These are phyloP conservation scores for Globisporangium cylindrosporum DNA, from an alignment of 352 stramenopile genomes.

Conservation along the genomic window DNA sequence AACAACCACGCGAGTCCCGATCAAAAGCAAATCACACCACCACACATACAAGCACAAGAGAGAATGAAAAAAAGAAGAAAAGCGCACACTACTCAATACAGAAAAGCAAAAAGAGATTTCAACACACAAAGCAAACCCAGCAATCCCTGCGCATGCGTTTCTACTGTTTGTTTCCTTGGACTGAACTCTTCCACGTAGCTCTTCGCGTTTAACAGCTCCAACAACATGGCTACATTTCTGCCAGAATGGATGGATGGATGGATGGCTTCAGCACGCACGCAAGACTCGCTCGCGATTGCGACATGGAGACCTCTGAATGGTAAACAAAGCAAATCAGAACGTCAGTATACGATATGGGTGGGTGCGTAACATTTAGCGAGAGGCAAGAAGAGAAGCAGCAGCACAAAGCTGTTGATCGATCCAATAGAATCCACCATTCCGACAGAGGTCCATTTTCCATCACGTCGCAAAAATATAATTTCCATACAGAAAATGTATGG, in stretches of 20 bases:
- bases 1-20: not conserved
- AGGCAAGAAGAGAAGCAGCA: not conserved
- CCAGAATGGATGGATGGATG: not conserved
- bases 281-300: not conserved
- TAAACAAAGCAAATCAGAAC: not conserved
- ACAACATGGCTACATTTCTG: not conserved
- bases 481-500: not conserved
- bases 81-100: constrained; percentile 15
- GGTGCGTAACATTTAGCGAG: not conserved
- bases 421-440: not conserved
- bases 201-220: constrained; percentile 8
- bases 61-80: not conserved
- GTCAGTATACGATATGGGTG: not conserved
- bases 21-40: not conserved
- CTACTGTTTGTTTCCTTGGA: not conserved
- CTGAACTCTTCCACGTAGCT: not conserved
- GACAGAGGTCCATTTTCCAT: not conserved
- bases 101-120: constrained; percentile 8
- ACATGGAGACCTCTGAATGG: not conserved
- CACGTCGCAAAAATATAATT: not conserved
- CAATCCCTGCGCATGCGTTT: not conserved
- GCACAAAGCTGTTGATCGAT: not conserved
- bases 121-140: not conserved
- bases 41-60: constrained; percentile 6
- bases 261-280: not conserved